Percentiles rank a stretch among this genome's conserved stretches.
phyloP scores from a whole-genome alignment of 2,329 filamentous ascomycete genomes.

The Fusarium verticillioides region DNA sequence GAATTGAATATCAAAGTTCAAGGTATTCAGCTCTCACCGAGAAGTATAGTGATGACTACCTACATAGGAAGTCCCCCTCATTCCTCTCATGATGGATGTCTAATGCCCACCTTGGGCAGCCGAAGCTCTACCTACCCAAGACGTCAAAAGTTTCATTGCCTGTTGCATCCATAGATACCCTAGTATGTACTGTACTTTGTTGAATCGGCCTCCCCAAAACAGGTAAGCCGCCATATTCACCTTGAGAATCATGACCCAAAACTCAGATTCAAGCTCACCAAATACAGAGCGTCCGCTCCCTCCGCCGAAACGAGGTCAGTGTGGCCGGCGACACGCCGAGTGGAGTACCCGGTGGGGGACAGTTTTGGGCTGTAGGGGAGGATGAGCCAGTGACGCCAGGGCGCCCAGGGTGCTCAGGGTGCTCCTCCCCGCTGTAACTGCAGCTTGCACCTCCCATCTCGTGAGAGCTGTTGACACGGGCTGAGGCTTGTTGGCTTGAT shows the following conservation, averaged over 20 bases:
- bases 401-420: conserved; percentile 20
- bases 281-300: conserved; percentile 17
- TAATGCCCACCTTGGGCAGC: neutral
- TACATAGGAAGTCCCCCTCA: neutral
- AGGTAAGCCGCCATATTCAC: conserved; percentile 25
- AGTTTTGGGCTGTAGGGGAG: conserved; percentile 7
- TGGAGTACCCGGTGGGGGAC: conserved; percentile 41
- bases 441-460: conserved; percentile 1
- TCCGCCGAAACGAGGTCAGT: conserved; percentile 35
- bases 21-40: neutral
- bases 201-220: conserved; percentile 20
- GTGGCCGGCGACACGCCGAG: conserved; percentile 43
- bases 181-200: neutral
- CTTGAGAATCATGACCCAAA: conserved; percentile 16
- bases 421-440: conserved; percentile 30
- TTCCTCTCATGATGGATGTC: conserved; percentile 9
- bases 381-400: conserved; percentile 35
- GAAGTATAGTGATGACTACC: neutral
- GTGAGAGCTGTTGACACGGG: conserved; percentile 12
- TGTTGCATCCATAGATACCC: neutral
- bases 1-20: neutral
- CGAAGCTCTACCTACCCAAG: neutral
- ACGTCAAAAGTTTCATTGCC: neutral
- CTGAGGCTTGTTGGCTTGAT: conserved; percentile 9
- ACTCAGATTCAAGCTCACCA: conserved; percentile 36